Evolutionary conservation across 169 alveolate genomes (phyloP), one percentile per base, ranked within the genome.

Genomic region (Miamiensis avidus): DNA sequence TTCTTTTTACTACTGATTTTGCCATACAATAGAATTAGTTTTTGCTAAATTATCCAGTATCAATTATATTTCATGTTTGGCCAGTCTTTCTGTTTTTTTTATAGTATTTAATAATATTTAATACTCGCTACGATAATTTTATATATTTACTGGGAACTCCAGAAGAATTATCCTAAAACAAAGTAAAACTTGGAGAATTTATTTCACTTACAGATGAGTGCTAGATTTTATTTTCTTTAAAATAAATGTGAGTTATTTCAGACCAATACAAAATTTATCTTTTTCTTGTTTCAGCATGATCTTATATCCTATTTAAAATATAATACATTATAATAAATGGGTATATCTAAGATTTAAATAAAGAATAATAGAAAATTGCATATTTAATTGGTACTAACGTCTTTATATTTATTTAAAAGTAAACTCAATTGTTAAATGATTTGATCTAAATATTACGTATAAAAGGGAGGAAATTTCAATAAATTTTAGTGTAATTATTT

Each of bases 281-380:
- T 64, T 79, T 29, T 31, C 64, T 79, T 25, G 84, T 79, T 79
- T 79, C 84, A 29, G 75, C 75, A 65, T 79, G 84, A 49, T 79
- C 84, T 79, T 79, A 31, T 4, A 79, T 79, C 16, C 84, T 79
- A 27, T 64, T 20, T 79, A 34, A 65, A 29, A 34, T 64, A 49
- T 34, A 65, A 29, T 25, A 26, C 29, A 49, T 1, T 29, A n/a
- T n/a, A 65, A 1, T n/a, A n/a, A n/a, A n/a, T n/a, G n/a, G n/a
- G n/a, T n/a, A n/a, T n/a, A n/a, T n/a, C n/a, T n/a, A n/a, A n/a
- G n/a, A n/a, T n/a, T n/a, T n/a, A n/a, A n/a, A n/a, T n/a, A n/a
- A n/a, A n/a, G n/a, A n/a, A n/a, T n/a, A n/a, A n/a, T n/a, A n/a
- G n/a, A n/a, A n/a, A n/a, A n/a, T n/a, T n/a, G n/a, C n/a, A n/a